Evolutionary conservation across 257 asterid species (phyloP), one percentile per base, ranked within the genome.

Genomic region (Plantago major): DNA sequence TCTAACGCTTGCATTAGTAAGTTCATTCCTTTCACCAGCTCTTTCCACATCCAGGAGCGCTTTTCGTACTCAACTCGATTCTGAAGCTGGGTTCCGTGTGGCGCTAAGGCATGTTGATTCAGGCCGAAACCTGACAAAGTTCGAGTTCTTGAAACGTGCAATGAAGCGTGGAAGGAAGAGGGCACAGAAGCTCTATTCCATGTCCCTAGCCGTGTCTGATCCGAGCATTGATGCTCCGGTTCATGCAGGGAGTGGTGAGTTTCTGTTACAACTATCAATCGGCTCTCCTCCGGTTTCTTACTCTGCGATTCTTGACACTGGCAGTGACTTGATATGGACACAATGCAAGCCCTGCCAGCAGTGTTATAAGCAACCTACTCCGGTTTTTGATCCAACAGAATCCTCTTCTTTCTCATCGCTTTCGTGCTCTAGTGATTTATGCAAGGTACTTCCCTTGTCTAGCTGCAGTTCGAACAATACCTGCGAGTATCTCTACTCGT

Each of bases 201-300:
- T 80, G 89, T 72, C 84, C 51, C 68, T 73, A 7, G 67, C 85
- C 9, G 55, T 72, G 4, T 71, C 81, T 4, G 73, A 75, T 64
- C 60, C 78, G 4, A 50, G 57, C 56, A 55, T 81, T 3, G 72
- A 79, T 48, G 66, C 96, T 44, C 82, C 87, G 0, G 17, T 90
- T 8, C 95, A 85, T 55, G 81, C 94, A 2, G 96, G 96, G 10
- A 80, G 76, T 45, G 96, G 96, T 6, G 98, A 90, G 81, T 90
- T 83, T 60, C 74, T 87, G 14, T 81, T 88, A 85, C 72, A 83
- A 18, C 10, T 89, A n/a, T 68, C 90, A 1, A 80, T 89, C 14
- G 96, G 96, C 13, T 80, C 83, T 0, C 96, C 96, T 9, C 74
- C 84, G 3, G 42, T 47, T 0, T 14, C 84, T 2, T 89, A 76